Conservation (phyloP, 1,284 basidiomycete genomes). For the Fomes fomentarius region DNA sequence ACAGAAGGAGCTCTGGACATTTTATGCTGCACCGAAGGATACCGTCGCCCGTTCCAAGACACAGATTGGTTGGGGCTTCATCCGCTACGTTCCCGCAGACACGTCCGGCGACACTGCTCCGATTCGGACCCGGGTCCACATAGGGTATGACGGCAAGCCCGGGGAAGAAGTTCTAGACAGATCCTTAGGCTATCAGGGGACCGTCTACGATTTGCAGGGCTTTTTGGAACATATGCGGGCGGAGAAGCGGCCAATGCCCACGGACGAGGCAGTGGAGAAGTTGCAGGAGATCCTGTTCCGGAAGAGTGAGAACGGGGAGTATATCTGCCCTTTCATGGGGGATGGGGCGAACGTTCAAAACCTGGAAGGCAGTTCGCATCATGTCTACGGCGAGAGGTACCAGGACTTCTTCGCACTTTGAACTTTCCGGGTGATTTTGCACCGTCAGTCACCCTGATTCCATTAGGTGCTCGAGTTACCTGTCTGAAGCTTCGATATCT, state of each 20-base stretch:
- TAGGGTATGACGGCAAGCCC: no score
- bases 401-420: no score
- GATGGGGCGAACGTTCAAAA: no score
- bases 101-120: neutral
- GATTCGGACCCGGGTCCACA: no score
- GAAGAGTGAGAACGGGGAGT: neutral
- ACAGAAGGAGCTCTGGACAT: constrained; percentile 7
- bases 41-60: neutral
- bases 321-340: no score
- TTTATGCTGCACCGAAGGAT: neutral
- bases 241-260: constrained; percentile 9
- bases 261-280: constrained; percentile 3
- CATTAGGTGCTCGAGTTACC: no score
- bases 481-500: no score
- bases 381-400: no score
- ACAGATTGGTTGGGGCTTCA: constrained; percentile 1
- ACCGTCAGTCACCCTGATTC: no score
- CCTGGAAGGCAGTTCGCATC: no score
- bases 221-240: constrained; percentile 6
- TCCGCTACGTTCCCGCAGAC: neutral
- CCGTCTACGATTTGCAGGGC: constrained; percentile 5
- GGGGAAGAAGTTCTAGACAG: neutral
- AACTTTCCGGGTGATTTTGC: no score
- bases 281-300: neutral
- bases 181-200: neutral